Evolutionary conservation across 2,329 filamentous ascomycete genomes (phyloP), one percentile per base, ranked within the genome.

Genomic region (Penicillium sp.): DNA sequence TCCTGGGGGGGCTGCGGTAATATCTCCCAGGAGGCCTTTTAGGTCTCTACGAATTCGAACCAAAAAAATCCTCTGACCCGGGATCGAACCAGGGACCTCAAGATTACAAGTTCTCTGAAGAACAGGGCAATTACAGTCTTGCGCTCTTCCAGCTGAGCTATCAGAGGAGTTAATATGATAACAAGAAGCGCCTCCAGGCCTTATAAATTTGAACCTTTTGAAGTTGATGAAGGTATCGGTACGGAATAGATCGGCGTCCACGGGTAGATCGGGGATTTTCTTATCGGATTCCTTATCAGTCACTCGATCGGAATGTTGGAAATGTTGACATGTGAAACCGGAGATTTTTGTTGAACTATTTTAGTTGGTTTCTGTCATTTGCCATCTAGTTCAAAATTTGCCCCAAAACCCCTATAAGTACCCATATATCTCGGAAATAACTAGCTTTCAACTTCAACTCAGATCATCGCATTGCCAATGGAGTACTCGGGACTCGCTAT

Each of bases 401-500:
- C 25, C 42, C 17, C 2, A 3, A 47, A 33, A 23, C 4, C 4
- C 29, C 2, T 23, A 23, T 10, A 13, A 35, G 13, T 23, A 1
- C 13, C 5, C 13, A 23, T 48, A 12, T n/a, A 27, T n/a, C 8
- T 29, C 10, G n/a, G 6, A 21, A 47, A 21, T 45, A 45, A 1
- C 10, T n/a, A 31, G 13, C 19, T 17, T 19, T 21, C 12, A 35
- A 23, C 7, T 21, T 35, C 44, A 48, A 35, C 27, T 9, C 27
- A 19, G 2, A 39, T 9, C 42, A 31, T 9, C 13, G 3, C 23
- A 31, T 2, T 36, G 39, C 27, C 21, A 33, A 67, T 69, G 63
- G 60, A 67, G 35, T 66, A 66, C 31, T 55, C 63, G 12, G 58
- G 55, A 1, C 47, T 70, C 7, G 53, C 63, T 2, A 43, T 68